Base-by-base conservation (phyloP, 2,329 filamentous ascomycete genomes). In the Aspergillus cejpii region DNA sequence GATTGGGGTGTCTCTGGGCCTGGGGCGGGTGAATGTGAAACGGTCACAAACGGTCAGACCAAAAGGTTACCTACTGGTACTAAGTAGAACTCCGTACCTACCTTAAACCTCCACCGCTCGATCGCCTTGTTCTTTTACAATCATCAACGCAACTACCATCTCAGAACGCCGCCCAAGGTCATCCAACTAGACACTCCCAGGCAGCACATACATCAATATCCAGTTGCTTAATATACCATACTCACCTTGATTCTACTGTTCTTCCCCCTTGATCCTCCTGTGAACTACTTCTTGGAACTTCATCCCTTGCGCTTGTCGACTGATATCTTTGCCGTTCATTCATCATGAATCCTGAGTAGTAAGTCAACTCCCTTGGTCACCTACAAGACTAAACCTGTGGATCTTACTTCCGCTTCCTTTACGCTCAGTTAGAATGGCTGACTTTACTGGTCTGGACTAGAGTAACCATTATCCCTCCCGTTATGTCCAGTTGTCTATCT, bases 321-420 rank as follows among this genome's bases (percentile, higher is more conserved):
- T 48, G 37, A 37, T 37, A 34, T 24, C 21, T 12, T 23, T 39
- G 23, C 29, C 33, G 23, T 40, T 39, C 39, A 38, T 52, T 55
- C 69, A 70, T 58, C 59, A 73, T 73, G 70, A 73, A 73, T 61
- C 70, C 70, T 53, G 70, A 73, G 70, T 73, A 61, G 70, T 73
- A 64, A 62, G 70, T 64, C n/a, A n/a, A n/a, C n/a, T 43, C 42
- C 39, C 34, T 46, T 45, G 28, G 41, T 42, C 34, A 37, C 45
- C 48, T 44, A 33, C 31, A 41, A 31, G 34, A 43, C 41, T 28
- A 37, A 12, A 40, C 21, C 11, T 24, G 26, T 39, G 44, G 42
- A 43, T 23, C 36, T 44, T 37, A 37, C 20, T 37, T 41, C 44
- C 33, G 41, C 42, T 15, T 24, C 24, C 24, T 40, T 46, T 34